These are phyloP conservation scores for Exutisphaerella laricina DNA, from an alignment of 2,329 filamentous ascomycete genomes.

Conservation along the genomic window DNA sequence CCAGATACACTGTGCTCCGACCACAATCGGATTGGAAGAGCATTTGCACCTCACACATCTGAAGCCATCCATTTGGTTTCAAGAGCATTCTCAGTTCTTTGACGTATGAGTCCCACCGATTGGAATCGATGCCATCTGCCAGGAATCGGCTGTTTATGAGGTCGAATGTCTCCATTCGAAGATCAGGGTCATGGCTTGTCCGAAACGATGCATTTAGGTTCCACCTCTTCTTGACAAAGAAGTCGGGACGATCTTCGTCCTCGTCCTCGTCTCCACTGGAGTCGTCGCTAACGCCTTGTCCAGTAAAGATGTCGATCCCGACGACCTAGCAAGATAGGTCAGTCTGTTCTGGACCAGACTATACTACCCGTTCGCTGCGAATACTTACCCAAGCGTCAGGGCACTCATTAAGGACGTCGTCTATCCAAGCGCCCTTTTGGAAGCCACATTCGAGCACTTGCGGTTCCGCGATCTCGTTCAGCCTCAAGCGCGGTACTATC, in stretches of 20 bases:
- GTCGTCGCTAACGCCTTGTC: conserved; percentile 21
- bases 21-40: conserved; percentile 73
- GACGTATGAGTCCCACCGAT: conserved; percentile 70
- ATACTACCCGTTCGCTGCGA: neutral
- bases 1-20: conserved; percentile 17
- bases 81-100: conserved; percentile 67
- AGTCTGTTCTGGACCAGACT: neutral
- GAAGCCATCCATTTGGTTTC: conserved; percentile 74
- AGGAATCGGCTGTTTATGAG: conserved; percentile 74
- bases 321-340: conserved; percentile 23
- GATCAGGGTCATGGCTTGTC: conserved; percentile 12
- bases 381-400: conserved; percentile 11
- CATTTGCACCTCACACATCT: conserved; percentile 82
- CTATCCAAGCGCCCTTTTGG: conserved; percentile 32
- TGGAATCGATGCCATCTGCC: conserved; percentile 63
- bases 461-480: conserved; percentile 22
- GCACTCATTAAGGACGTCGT: conserved; percentile 32
- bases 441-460: conserved; percentile 32
- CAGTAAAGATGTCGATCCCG: conserved; percentile 32
- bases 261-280: conserved; percentile 22
- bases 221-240: conserved; percentile 29
- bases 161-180: conserved; percentile 59
- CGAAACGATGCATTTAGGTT: conserved; percentile 33
- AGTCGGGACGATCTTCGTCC: conserved; percentile 20
- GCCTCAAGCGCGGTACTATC: conserved; percentile 21